phyloP scores from a whole-genome alignment of 257 asterid genomes.

The Fraxinus pennsylvanica region DNA sequence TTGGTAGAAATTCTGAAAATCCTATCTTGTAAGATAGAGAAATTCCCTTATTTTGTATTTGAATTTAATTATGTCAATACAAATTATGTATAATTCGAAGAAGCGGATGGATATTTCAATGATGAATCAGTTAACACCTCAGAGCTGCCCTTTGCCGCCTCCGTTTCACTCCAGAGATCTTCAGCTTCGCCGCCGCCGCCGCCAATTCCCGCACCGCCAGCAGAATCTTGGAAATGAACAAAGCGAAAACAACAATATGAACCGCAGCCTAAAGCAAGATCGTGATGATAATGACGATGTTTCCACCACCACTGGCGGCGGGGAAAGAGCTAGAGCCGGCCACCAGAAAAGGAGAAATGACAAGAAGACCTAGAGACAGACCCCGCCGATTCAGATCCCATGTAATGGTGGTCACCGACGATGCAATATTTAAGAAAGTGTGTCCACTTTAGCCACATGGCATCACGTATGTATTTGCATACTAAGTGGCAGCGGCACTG shows the following conservation, averaged over 20 bases:
- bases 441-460: conserved; percentile 51
- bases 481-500: conserved; percentile 47
- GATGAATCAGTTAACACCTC: conserved; percentile 77
- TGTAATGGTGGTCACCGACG: conserved; percentile 47
- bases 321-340: background rate
- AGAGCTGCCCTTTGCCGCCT: conserved; percentile 81
- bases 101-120: conserved; percentile 1
- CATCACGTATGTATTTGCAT: conserved; percentile 56
- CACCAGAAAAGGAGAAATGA: conserved; percentile 32
- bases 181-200: conserved; percentile 39
- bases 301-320: conserved; percentile 12
- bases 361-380: conserved; percentile 49
- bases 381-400: conserved; percentile 52
- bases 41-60: background rate
- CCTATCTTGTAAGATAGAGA: background rate
- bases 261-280: conserved; percentile 45
- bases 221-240: conserved; percentile 45
- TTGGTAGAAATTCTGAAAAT: background rate
- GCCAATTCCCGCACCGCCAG: conserved; percentile 42
- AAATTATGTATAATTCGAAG: background rate
- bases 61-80: background rate
- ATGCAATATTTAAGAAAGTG: conserved; percentile 47
- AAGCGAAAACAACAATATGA: conserved; percentile 36
- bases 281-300: conserved; percentile 39
- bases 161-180: conserved; percentile 71